phyloP scores from a whole-genome alignment of 257 asterid genomes.

The Anisodus acutangulus region DNA sequence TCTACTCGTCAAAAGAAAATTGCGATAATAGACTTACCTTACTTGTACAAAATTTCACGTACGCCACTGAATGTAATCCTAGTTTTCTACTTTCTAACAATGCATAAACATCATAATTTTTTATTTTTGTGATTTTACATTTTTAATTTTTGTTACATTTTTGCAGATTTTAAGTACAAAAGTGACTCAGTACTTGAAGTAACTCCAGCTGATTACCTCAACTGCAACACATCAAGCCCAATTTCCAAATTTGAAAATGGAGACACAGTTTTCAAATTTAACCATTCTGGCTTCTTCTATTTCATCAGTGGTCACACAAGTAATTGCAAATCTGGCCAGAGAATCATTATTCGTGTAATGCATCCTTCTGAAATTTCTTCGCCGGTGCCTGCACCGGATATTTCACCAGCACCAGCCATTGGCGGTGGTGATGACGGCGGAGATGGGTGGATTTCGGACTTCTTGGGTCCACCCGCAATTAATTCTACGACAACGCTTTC shows the following conservation, averaged over 20 bases:
- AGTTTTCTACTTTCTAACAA: too few species aligned
- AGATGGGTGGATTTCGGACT: conserved; percentile 31
- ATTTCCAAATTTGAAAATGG: conserved; percentile 58
- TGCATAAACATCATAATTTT: too few species aligned
- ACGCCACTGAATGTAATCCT: too few species aligned
- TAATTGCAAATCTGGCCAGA: conserved; percentile 68
- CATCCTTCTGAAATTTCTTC: conserved; percentile 51
- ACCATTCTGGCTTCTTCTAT: conserved; percentile 58
- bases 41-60: too few species aligned
- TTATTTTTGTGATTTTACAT: too few species aligned
- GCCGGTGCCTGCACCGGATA: conserved; percentile 47
- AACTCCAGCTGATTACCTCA: conserved; percentile 48
- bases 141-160: not conserved
- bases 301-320: conserved; percentile 73
- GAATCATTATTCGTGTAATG: conserved; percentile 66
- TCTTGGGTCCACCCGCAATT: conserved; percentile 35
- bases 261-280: conserved; percentile 50
- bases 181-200: conserved; percentile 71
- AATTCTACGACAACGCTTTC: conserved; percentile 40
- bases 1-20: too few species aligned
- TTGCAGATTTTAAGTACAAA: conserved; percentile 64
- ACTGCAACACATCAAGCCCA: conserved; percentile 61
- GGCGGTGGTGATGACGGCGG: conserved; percentile 29
- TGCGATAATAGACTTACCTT: too few species aligned
- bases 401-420: conserved; percentile 19